These are phyloP conservation scores for Medicago ruthenica DNA, from an alignment of 306 rosid species.

Conservation along the genomic window DNA sequence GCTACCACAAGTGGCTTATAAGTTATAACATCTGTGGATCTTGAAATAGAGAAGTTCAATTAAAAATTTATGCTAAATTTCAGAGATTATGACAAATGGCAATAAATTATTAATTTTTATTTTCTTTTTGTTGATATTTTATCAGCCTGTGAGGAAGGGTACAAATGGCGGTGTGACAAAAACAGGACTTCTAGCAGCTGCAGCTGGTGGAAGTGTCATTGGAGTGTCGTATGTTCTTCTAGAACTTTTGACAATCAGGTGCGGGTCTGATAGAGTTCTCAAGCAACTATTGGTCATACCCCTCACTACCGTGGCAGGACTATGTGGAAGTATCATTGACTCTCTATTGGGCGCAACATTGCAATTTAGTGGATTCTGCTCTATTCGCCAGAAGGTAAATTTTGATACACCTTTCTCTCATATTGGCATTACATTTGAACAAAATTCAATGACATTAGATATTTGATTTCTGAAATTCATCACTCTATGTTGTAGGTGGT, in stretches of 20 bases:
- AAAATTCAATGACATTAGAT: constrained; percentile 22
- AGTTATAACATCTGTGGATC: not conserved
- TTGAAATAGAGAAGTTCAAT: constrained; percentile 17
- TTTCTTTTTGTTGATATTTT: constrained; percentile 20
- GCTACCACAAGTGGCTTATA: not conserved
- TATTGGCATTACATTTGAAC: constrained; percentile 27
- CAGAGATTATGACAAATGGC: constrained; percentile 9
- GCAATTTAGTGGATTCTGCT: constrained; percentile 89
- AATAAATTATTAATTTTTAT: not conserved
- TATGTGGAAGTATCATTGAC: constrained; percentile 79
- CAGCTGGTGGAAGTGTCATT: constrained; percentile 74
- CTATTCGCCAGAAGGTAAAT: constrained; percentile 80
- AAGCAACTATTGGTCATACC: constrained; percentile 88
- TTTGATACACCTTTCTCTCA: constrained; percentile 10
- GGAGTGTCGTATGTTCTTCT: constrained; percentile 67
- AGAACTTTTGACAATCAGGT: constrained; percentile 65
- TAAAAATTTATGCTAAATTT: constrained; percentile 19
- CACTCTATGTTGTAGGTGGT: constrained; percentile 64
- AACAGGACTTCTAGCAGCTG: constrained; percentile 86
- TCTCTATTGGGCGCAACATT: constrained; percentile 96
- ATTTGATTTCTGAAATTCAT: constrained; percentile 33
- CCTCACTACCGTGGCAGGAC: constrained; percentile 71
- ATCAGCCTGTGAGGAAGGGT: constrained; percentile 84
- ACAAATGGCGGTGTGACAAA: constrained; percentile 91
- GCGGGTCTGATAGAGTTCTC: constrained; percentile 51